phyloP scores from a whole-genome alignment of 1,284 basidiomycete genomes.

The Cutaneotrichosporon mucoides region DNA sequence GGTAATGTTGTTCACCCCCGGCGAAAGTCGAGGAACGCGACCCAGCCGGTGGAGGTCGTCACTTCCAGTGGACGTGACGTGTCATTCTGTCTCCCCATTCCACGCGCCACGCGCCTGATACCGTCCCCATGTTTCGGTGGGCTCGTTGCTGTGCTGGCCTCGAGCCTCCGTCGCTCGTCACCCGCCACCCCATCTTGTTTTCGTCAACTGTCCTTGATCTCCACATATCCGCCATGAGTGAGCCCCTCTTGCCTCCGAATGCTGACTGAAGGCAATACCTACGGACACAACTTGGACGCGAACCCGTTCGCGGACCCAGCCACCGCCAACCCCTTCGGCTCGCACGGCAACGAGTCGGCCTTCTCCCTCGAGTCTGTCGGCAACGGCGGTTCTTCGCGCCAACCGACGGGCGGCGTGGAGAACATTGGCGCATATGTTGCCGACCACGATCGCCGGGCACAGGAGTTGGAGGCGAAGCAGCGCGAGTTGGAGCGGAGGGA shows the following conservation, averaged over 20 bases:
- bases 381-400: slow-evolving; percentile 7
- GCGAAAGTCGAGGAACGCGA: not conserved
- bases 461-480: slow-evolving; percentile 34
- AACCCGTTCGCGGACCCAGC: slow-evolving; percentile 5
- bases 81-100: not conserved
- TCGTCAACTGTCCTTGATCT: not conserved
- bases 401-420: slow-evolving; percentile 15
- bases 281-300: not conserved
- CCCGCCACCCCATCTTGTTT: not conserved
- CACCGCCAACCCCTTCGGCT: slow-evolving; percentile 41
- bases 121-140: not conserved
- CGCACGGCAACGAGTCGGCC: slow-evolving; percentile 37
- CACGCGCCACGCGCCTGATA: not conserved
- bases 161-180: no score
- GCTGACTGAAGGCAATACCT: not conserved
- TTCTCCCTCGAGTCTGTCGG: slow-evolving; percentile 33
- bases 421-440: slow-evolving; percentile 22
- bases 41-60: not conserved
- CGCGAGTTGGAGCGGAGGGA: slow-evolving; percentile 35
- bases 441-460: slow-evolving; percentile 21
- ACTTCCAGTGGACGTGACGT: not conserved
- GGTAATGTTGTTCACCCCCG: not conserved
- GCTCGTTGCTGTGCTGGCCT: not conserved
- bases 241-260: not conserved
- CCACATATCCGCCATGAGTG: not conserved